Base-by-base conservation (phyloP, 805 yeast genomes). In the Naumovozyma dairenensis region DNA sequence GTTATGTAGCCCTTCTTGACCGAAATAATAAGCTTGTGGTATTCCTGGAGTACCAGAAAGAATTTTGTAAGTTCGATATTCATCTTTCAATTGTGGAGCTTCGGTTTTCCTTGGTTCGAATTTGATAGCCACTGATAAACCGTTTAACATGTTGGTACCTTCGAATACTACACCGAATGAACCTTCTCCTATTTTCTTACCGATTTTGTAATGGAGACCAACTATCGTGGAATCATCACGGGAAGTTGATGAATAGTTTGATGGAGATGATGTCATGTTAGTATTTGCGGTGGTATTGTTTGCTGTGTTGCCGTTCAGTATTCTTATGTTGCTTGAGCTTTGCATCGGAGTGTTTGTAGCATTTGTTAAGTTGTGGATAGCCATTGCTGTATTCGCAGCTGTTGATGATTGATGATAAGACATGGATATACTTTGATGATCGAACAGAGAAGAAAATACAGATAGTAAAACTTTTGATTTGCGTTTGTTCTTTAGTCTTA, bases 141-240 rank as follows among this genome's bases (percentile, higher is more conserved):
- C 87, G 64, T 86, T 89, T 48, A 92, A 75, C 54, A 92, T 70
- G 57, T 92, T 89, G 28, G 84, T 74, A 42, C 98, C 98, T 64
- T 92, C 97, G 57, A 92, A 92, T 39, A 92, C 80, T 34, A 92
- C 94, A 36, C 98, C 98, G 59, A 92, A 92, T 4, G 97, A 89
- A 28, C 98, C 98, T 62, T 92, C 97, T 37, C 98, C 98, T 41
- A 92, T 87, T 64, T 92, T 92, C 60, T 87, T 89, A 38, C 97
- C 98, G 37, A 92, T 92, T 48, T 86, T 81, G 63, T 87, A 92
- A 66, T 92, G 98, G 40, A 89, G 77, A 16, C 98, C 98, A 29
- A 92, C 96, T 29, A 66, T 63, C 2, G 44, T 41, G 4, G 44
- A 41, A 24, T 36, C 38, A 25, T 40, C 44, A 17, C 35, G 24